Base-by-base conservation (phyloP, 2,329 filamentous ascomycete species). In the Trichophyton mentagrophytes region DNA sequence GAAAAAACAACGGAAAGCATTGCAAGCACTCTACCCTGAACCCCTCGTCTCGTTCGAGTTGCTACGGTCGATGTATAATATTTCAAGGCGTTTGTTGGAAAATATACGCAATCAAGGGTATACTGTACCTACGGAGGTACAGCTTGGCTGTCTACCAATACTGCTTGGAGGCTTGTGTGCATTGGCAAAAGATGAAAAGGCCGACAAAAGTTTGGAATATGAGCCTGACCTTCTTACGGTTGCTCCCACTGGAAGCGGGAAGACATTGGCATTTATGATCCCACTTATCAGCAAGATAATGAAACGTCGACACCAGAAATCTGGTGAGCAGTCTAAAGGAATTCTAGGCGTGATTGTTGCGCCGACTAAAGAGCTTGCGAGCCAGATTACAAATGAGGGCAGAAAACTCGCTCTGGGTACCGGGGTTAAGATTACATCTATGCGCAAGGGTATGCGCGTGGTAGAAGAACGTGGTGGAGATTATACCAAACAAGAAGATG, bases 171-270 rank as follows among this genome's bases (percentile, higher is more conserved):
- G 81, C 56, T 62, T 61, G 7, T 33, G 11, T 20, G 13, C 9
- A 27, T 62, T 81, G 0, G 73, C 84, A 33, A 63, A 69, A 63
- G 49, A 61, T 71, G 27, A 69, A 69, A 53, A 61, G 70, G 27
- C 69, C 69, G 38, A 38, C 36, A 51, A 42, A 13, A 3, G 27
- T 69, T 22, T 5, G 49, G 3, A 36, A 8, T 61, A 66, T 22
- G 76, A 78, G 15, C 77, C 92, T 3, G 86, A 99, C 76, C 83
- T 99, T 44, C 74, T 99, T 64, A 89, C 89, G 0, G 85, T 97
- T 49, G 93, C 93, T 2, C 93, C 93, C 1, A 99, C 93, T 0
- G 93, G 93, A 25, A 97, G 92, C 71, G 93, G 93, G 51, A 99
- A 99, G 78, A 99, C 93, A 0, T 78, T 99, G 64, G 90, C 90